A percentile compares a stretch with the other conserved stretches of the same genome.
Conservation (phyloP, 176 grass and related monocot genomes). For the Carex scoparia region DNA sequence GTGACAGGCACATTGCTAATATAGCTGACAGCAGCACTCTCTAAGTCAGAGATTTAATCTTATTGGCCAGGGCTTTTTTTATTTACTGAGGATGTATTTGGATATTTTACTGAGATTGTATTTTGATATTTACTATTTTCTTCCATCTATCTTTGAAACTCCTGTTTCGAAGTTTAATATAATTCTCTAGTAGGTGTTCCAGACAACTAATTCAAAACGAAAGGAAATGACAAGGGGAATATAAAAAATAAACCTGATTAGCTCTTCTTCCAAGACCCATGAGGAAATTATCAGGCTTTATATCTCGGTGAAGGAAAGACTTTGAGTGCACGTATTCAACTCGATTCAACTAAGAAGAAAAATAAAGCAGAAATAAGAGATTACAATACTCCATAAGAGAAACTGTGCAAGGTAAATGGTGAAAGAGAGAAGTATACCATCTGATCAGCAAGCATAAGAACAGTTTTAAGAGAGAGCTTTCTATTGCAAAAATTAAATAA, state of each 20-base stretch:
- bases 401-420: background rate
- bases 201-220: background rate
- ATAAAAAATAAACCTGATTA: conserved; percentile 46
- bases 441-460: conserved; percentile 94
- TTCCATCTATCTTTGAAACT: background rate
- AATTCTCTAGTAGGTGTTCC: background rate
- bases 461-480: conserved; percentile 80
- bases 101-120: background rate
- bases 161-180: background rate
- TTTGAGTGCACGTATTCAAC: conserved; percentile 73
- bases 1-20: background rate
- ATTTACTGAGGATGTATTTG: background rate
- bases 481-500: conserved; percentile 86
- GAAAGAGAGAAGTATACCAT: conserved; percentile 42
- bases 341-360: conserved; percentile 59
- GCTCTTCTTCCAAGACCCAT: conserved; percentile 79
- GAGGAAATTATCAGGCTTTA: conserved; percentile 94
- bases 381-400: background rate
- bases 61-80: background rate
- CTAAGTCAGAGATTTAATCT: background rate
- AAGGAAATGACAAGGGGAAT: background rate
- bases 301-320: conserved; percentile 87
- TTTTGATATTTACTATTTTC: background rate
- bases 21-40: background rate
- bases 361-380: conserved; percentile 13